Evolutionary conservation across 495 filamentous ascomycete genomes (phyloP), one percentile per base, ranked within the genome.

Genomic region (Aspergillus asperescens): DNA sequence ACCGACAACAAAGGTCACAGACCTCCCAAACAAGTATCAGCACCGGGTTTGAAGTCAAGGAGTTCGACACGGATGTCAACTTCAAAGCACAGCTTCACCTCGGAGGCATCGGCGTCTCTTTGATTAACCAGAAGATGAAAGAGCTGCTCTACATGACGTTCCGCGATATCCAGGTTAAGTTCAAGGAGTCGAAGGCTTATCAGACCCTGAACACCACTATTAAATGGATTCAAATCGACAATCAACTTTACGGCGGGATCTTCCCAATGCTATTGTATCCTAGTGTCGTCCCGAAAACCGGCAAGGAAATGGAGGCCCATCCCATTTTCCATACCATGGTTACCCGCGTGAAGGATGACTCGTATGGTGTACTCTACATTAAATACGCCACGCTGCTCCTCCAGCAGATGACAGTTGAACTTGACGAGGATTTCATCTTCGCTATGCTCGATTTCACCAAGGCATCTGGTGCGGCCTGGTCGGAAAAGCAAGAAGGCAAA

Each of bases 191-290:
- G n/a, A 75, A 79, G 23, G 72, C 96, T 10, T 95, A 93, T 64
- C 93, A 97, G 70, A 96, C 89, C 5, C 68, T 96, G 51, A 89
- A 86, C 41, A 77, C 89, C 8, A 86, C 87, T 0, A 86, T 96
- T 66, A 97, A 96, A 67, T 98, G 93, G 93, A 90, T 98, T 42
- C 93, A 98, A 67, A 91, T 98, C 62, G 93, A 98, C 72, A 98
- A 98, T 62, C 93, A 98, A 63, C 84, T 98, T 20, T 98, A 97
- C 63, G 93, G 93, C 35, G 93, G 93, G 12, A 90, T 98, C 57
- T 98, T 98, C 77, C 93, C 93, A 0, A 95, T 98, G 69, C 83
- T 98, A 50, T 75, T 97, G 32, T 98, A 98, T 64, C 93, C 93
- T 8, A 95, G 90, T 67, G 93, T 98, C n/a, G 93, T 98, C 8